phyloP scores from a whole-genome alignment of 306 rosid genomes.

The Trifolium fragiferum region DNA sequence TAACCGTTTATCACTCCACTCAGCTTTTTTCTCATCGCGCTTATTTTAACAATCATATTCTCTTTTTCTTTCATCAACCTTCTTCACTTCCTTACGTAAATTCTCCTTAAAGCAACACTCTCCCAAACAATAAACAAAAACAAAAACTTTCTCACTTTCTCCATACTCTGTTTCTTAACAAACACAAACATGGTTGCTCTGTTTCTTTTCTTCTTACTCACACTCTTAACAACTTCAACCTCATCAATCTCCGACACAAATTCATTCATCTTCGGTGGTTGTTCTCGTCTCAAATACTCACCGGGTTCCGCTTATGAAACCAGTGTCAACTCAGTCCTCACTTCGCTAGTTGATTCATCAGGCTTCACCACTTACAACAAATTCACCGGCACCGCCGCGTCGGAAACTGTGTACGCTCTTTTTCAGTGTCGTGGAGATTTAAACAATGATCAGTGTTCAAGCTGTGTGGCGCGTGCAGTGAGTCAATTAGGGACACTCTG shows the following conservation, averaged over 20 bases:
- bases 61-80: conserved; percentile 36
- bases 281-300: conserved; percentile 64
- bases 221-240: conserved; percentile 42
- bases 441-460: conserved; percentile 56
- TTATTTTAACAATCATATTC: conserved; percentile 39
- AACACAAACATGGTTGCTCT: conserved; percentile 43
- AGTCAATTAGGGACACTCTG: conserved; percentile 72
- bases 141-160: not conserved
- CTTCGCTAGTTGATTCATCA: conserved; percentile 77
- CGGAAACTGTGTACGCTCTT: conserved; percentile 66
- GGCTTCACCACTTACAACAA: conserved; percentile 68
- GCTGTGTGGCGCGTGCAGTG: conserved; percentile 64
- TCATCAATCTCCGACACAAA: conserved; percentile 48
- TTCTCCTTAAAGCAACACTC: conserved; percentile 57
- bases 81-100: conserved; percentile 62
- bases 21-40: not conserved
- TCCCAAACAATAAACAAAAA: not conserved
- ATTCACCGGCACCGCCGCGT: conserved; percentile 52
- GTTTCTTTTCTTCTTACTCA: conserved; percentile 30
- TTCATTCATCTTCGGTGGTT: conserved; percentile 77
- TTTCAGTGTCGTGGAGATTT: conserved; percentile 95
- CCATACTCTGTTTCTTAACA: not conserved
- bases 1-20: conserved; percentile 22
- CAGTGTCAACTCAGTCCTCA: conserved; percentile 65
- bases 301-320: conserved; percentile 67